Conservation (phyloP, 495 filamentous ascomycete genomes). For the Neohortaea acidophila region DNA sequence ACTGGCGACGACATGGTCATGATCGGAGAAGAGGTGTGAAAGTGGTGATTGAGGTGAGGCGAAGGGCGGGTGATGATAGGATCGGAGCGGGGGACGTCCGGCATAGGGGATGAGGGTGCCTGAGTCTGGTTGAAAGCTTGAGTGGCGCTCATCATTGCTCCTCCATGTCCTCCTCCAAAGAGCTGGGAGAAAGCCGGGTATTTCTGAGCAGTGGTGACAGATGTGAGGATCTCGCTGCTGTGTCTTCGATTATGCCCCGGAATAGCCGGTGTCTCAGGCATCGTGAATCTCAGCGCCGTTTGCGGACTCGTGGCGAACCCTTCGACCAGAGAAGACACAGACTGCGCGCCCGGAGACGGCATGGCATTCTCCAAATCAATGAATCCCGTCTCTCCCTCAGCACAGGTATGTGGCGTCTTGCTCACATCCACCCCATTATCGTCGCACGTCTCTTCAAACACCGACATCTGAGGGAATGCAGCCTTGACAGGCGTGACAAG, state of each 20-base stretch:
- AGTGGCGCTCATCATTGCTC: conserved; percentile 22
- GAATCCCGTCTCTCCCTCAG: conserved; percentile 17
- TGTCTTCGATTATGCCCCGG: conserved; percentile 24
- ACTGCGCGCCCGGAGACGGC: conserved; percentile 5
- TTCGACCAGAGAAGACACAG: conserved; percentile 6
- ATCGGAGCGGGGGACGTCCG: conserved; percentile 23
- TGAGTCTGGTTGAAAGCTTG: conserved; percentile 31
- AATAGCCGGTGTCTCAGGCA: conserved; percentile 25
- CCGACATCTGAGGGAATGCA: not conserved
- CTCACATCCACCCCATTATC: conserved; percentile 6
- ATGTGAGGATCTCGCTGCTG: conserved; percentile 24
- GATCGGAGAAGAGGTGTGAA: conserved; percentile 22
- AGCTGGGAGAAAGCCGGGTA: conserved; percentile 25
- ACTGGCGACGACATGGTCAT: conserved; percentile 22
- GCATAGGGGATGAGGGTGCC: conserved; percentile 26
- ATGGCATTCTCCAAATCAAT: conserved; percentile 13
- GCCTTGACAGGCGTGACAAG: conserved; percentile 6
- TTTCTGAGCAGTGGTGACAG: conserved; percentile 16
- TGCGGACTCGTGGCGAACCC: conserved; percentile 13
- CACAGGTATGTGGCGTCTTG: conserved; percentile 10
- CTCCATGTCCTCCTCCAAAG: conserved; percentile 13
- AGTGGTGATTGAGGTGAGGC: conserved; percentile 21
- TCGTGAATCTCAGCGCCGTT: conserved; percentile 3
- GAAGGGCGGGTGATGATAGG: conserved; percentile 29
- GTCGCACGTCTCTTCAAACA: conserved; percentile 3